These are phyloP conservation scores for Tolypocladium amazonense DNA, from an alignment of 2,329 filamentous ascomycete species.

Conservation along the genomic window DNA sequence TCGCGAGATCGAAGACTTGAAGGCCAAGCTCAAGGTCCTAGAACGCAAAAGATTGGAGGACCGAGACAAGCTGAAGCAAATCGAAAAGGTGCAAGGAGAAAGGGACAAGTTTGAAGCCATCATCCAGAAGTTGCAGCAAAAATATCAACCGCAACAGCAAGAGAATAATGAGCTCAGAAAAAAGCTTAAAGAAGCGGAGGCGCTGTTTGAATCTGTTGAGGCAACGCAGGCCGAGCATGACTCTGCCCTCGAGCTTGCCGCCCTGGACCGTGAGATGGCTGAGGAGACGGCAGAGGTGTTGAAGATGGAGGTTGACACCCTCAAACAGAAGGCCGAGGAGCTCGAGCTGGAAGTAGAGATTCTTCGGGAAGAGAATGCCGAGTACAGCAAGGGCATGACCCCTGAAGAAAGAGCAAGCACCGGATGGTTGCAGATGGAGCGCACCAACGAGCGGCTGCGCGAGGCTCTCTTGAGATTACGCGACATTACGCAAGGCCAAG, in stretches of 20 bases:
- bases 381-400: slow-evolving; percentile 74
- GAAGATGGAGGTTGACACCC: slow-evolving; percentile 67
- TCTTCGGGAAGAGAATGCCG: slow-evolving; percentile 74
- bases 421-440: slow-evolving; percentile 86
- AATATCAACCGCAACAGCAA: slow-evolving; percentile 75
- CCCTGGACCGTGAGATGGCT: slow-evolving; percentile 89
- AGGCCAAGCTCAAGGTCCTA: slow-evolving; percentile 75
- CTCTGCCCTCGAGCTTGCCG: slow-evolving; percentile 71
- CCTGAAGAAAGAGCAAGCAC: slow-evolving; percentile 78
- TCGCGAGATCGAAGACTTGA: slow-evolving; percentile 74
- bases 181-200: slow-evolving; percentile 65
- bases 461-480: slow-evolving; percentile 77
- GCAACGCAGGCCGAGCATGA: slow-evolving; percentile 76
- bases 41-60: slow-evolving; percentile 83
- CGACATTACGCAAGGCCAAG: slow-evolving; percentile 78
- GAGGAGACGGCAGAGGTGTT: slow-evolving; percentile 81
- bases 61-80: slow-evolving; percentile 67
- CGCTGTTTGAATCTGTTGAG: slow-evolving; percentile 56
- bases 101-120: slow-evolving; percentile 71
- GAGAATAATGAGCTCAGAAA: slow-evolving; percentile 70
- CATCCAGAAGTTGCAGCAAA: slow-evolving; percentile 82
- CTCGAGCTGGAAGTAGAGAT: slow-evolving; percentile 82
- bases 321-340: slow-evolving; percentile 72
- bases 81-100: slow-evolving; percentile 68
- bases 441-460: slow-evolving; percentile 75